phyloP scores from a whole-genome alignment of 225 moss, liverwort and hornwort genomes.

The Bryum argenteum region DNA sequence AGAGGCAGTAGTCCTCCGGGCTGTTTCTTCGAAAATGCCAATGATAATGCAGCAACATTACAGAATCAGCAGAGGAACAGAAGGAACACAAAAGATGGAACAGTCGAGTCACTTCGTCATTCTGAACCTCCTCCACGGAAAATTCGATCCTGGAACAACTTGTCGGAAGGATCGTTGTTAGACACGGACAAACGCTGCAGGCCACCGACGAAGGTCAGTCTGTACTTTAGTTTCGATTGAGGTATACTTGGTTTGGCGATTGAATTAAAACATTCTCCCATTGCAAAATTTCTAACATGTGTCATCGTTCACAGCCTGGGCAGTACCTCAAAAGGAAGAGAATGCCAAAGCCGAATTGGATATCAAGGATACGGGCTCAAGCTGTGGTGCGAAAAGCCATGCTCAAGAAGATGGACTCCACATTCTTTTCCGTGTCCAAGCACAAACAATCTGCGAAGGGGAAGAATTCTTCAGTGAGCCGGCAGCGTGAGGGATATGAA shows the following conservation, averaged over 20 bases:
- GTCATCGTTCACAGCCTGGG: not conserved
- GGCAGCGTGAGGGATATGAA: not conserved
- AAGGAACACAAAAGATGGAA: not conserved
- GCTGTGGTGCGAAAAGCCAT: conserved; percentile 1
- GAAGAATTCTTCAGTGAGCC: not conserved
- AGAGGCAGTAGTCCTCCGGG: not conserved
- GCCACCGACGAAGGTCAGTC: not conserved
- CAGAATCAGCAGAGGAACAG: not conserved
- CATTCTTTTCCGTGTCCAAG: not conserved
- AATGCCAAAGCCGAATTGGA: not conserved
- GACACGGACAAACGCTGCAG: not conserved
- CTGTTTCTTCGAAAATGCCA: not conserved
- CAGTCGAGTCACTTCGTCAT: not conserved
- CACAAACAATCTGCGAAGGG: not conserved
- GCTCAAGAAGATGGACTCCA: conserved; percentile 6
- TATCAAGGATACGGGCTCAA: conserved; percentile 1
- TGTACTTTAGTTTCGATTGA: not conserved
- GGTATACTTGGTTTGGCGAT: not conserved
- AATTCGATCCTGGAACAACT: not conserved
- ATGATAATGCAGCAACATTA: not conserved
- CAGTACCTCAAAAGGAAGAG: not conserved
- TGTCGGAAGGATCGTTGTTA: not conserved
- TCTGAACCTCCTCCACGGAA: not conserved
- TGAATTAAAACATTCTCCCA: not conserved
- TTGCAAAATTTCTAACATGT: not conserved